phyloP scores from a whole-genome alignment of 2,329 filamentous ascomycete genomes.

The Pseudopithomyces chartarum region DNA sequence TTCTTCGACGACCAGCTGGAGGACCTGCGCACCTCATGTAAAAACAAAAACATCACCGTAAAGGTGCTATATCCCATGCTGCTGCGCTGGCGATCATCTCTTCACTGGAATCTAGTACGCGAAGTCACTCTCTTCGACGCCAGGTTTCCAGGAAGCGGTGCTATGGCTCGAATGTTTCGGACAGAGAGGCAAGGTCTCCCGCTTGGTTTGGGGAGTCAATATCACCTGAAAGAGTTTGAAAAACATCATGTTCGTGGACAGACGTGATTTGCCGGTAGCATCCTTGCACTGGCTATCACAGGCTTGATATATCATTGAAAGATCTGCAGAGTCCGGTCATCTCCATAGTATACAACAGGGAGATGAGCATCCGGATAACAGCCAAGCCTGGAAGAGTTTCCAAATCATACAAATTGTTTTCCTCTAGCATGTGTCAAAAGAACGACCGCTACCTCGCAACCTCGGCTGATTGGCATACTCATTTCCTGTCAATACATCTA shows the following conservation, averaged over 20 bases:
- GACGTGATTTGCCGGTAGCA: constrained; percentile 1
- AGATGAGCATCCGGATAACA: too few relatives aligned
- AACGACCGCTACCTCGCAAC: background rate
- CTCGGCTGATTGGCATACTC: background rate
- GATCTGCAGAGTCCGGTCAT: background rate
- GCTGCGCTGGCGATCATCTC: constrained; percentile 24
- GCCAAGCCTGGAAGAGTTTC: too few relatives aligned
- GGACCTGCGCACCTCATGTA: constrained; percentile 29
- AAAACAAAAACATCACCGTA: constrained; percentile 26
- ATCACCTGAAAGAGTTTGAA: constrained; percentile 19
- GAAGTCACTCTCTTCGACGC: constrained; percentile 26
- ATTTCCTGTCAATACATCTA: background rate
- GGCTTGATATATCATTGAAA: too few relatives aligned
- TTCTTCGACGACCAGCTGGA: constrained; percentile 30
- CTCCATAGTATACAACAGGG: too few relatives aligned
- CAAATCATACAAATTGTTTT: background rate
- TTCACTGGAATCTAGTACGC: constrained; percentile 30
- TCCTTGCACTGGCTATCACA: background rate
- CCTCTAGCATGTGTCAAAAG: background rate
- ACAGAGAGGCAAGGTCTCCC: constrained; percentile 24
- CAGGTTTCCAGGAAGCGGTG: background rate
- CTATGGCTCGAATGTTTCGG: constrained; percentile 19
- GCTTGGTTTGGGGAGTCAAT: constrained; percentile 32
- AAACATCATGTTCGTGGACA: constrained; percentile 7
- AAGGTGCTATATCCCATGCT: constrained; percentile 28